Evolutionary conservation across 768 basidiomycete species (phyloP), one percentile per base, ranked within the genome.

Genomic region (Guyanaporus albipodus): DNA sequence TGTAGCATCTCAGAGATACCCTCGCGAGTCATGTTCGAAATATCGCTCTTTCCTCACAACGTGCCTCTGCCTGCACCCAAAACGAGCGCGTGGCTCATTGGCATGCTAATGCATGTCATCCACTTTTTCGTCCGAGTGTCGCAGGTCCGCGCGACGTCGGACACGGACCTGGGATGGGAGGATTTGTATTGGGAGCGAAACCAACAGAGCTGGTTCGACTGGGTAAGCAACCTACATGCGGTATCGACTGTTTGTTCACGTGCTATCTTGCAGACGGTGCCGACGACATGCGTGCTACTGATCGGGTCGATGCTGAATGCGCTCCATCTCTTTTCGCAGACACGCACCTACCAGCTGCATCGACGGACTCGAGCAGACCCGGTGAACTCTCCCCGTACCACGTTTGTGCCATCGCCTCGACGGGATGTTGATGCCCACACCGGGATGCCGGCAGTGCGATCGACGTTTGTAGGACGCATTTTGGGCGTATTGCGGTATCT

Each of bases 41-140:
- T 91, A n/a, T 78, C 85, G 8, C 71, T 88, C 38, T 88, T 91
- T 60, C 89, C 88, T n/a, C 71, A 85, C 56, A 88, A 91, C 58
- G 54, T 91, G 17, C 87, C 87, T 8, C 69, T 89, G 2, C 89
- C 89, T 2, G 66, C 78, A 18, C 76, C 82, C 7, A 77, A 73
- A 56, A 83, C 79, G 2, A 79, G 78, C 34, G 90, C 85, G 15
- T 76, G 76, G 53, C 74, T 85, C 17, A 58, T 86, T 17, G 90
- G 85, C 18, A 78, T 77, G 15, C 48, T 67, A 22, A 71, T 86
- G 65, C 89, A 92, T 60, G 68, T 83, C 23, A 44, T 86, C 3
- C 84, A 91, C 60, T 73, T 90, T 43, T 79, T 72, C 60, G 69
- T 85, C 32, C 75, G 87, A 51, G 66, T 87, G 27, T 72, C 74